Conservation (phyloP, 2,329 filamentous ascomycete species). For the Penicillium hesseltinei region DNA sequence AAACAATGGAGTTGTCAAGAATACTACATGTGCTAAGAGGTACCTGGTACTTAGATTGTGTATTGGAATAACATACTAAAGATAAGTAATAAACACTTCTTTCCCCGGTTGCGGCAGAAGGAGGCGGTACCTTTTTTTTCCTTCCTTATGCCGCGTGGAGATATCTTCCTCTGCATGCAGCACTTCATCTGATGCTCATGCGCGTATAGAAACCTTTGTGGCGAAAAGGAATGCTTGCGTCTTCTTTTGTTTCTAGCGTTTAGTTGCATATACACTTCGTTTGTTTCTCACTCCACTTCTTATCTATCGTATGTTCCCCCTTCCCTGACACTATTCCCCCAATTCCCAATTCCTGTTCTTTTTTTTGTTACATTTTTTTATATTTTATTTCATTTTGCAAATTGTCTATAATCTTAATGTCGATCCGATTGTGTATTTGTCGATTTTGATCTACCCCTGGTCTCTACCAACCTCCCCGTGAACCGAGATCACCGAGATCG, state of each 20-base stretch:
- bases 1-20: slow-evolving; percentile 7
- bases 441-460: slow-evolving; percentile 1
- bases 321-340: slow-evolving; percentile 11
- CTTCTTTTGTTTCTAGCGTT: slow-evolving; percentile 5
- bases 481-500: background rate
- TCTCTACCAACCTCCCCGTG: background rate
- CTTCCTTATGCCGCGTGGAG: background rate
- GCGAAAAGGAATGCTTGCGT: slow-evolving; percentile 27
- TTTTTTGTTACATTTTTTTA: slow-evolving; percentile 6
- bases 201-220: slow-evolving; percentile 8
- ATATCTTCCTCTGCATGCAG: slow-evolving; percentile 8
- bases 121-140: background rate
- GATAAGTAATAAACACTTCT: background rate
- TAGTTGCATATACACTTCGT: slow-evolving; percentile 11
- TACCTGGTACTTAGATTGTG: background rate
- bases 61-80: background rate
- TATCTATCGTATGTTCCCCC: slow-evolving; percentile 25
- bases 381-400: slow-evolving; percentile 3
- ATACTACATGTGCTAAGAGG: background rate
- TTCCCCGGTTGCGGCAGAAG: slow-evolving; percentile 16
- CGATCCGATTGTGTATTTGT: background rate
- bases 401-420: slow-evolving; percentile 12
- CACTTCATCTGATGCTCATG: background rate
- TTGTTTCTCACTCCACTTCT: slow-evolving; percentile 15
- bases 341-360: slow-evolving; percentile 1